Evolutionary conservation across 2,329 filamentous ascomycete genomes (phyloP).

Genomic region (Trichoderma lentiforme): DNA sequence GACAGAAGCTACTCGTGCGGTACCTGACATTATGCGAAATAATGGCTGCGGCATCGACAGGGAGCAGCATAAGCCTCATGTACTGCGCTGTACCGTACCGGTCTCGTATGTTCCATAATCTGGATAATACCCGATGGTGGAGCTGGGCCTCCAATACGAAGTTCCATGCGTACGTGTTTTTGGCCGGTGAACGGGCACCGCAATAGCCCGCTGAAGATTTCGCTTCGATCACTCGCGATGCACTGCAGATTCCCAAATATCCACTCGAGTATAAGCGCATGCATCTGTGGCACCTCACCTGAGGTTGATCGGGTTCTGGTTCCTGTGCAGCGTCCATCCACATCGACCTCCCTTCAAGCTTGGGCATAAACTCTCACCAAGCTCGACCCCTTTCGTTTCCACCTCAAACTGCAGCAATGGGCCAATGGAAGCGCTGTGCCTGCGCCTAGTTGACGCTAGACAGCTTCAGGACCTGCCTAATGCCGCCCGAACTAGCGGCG

Average conservation of each 20-base stretch:
- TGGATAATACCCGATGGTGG: neutral
- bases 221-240: neutral
- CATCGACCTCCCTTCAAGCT: neutral
- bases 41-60: neutral
- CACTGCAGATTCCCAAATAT: neutral
- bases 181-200: neutral
- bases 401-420: neutral
- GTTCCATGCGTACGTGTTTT: neutral
- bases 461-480: slow-evolving; percentile 4
- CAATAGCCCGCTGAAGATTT: neutral
- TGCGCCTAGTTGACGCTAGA: neutral
- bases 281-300: neutral
- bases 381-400: slow-evolving; percentile 1
- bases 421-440: slow-evolving; percentile 7
- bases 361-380: neutral
- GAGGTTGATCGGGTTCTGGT: neutral
- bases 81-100: neutral
- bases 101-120: neutral
- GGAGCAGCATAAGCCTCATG: neutral
- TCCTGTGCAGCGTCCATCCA: neutral
- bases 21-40: neutral
- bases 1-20: neutral
- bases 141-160: neutral
- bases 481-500: neutral
- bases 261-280: neutral